Evolutionary conservation across 140 eudicot genomes (phyloP).

Genomic region (Stevia rebaudiana): DNA sequence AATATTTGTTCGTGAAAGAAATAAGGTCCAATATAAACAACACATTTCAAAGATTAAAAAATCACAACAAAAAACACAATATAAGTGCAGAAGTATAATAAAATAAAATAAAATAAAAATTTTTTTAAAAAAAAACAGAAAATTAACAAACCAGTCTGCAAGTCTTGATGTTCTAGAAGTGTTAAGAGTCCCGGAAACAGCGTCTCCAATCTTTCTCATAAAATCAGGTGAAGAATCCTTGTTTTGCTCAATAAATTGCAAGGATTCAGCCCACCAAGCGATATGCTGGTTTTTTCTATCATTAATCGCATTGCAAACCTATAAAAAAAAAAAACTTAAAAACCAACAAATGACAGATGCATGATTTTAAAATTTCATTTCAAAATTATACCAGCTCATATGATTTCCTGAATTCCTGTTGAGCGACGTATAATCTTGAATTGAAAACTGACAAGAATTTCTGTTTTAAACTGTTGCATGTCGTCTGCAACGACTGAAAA

Average conservation of each 20-base stretch:
- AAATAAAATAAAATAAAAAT: no score
- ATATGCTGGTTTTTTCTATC: conserved; percentile 43
- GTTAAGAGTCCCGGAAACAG: conserved; percentile 56
- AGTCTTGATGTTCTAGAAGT: conserved; percentile 50
- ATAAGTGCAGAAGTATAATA: neutral
- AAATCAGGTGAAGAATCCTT: conserved; percentile 53
- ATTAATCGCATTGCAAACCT: conserved; percentile 48
- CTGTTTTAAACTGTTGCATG: conserved; percentile 61
- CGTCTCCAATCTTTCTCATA: conserved; percentile 66
- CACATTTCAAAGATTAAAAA: neutral
- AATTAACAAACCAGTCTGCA: conserved; percentile 58
- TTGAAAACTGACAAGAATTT: conserved; percentile 57
- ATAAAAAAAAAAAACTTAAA: conserved; percentile 15
- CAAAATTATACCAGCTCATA: conserved; percentile 49
- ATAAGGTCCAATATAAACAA: neutral
- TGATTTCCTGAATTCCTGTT: conserved; percentile 73
- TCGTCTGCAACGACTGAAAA: conserved; percentile 43
- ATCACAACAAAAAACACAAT: neutral
- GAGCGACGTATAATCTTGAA: conserved; percentile 60
- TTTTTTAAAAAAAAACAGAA: conserved; percentile 11
- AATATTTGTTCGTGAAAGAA: neutral
- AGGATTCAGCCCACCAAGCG: conserved; percentile 86
- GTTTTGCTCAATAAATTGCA: conserved; percentile 55
- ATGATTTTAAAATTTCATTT: conserved; percentile 1
- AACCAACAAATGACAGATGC: conserved; percentile 8